phyloP scores from a whole-genome alignment of 495 filamentous ascomycete genomes.

The Penicillium tannophilum region DNA sequence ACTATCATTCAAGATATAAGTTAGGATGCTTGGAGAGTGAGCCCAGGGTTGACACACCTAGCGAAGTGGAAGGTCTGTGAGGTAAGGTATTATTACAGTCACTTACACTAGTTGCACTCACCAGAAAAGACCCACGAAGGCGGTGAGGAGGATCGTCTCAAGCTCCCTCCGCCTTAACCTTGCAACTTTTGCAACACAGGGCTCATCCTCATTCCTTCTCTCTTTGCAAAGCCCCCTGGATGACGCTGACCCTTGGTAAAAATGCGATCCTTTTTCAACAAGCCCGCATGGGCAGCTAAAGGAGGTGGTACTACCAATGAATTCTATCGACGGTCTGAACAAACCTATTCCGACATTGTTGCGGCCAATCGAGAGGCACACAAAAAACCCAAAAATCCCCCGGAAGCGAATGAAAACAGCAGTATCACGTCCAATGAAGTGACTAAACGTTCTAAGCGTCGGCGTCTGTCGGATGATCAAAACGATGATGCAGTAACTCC shows the following conservation, averaged over 20 bases:
- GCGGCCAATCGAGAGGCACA: slow-evolving; percentile 51
- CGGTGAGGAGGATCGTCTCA: neutral
- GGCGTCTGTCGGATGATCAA: slow-evolving; percentile 8
- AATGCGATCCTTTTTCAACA: slow-evolving; percentile 71
- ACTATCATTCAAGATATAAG: neutral
- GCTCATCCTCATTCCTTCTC: neutral
- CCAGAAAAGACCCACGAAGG: slow-evolving; percentile 2
- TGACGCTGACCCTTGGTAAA: neutral
- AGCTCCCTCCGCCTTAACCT: neutral
- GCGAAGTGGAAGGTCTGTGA: neutral
- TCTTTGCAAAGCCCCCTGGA: neutral
- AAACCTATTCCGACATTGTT: slow-evolving; percentile 61
- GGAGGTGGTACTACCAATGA: slow-evolving; percentile 50
- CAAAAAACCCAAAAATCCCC: slow-evolving; percentile 23
- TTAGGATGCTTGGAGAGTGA: neutral
- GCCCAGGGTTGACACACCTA: neutral
- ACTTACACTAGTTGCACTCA: neutral
- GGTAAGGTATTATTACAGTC: neutral
- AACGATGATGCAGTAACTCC: neutral
- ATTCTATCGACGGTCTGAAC: slow-evolving; percentile 68
- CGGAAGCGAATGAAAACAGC: slow-evolving; percentile 1
- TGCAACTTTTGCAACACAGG: neutral
- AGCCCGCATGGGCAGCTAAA: slow-evolving; percentile 58
- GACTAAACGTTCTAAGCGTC: slow-evolving; percentile 8
- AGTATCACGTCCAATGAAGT: neutral